Evolutionary conservation across 1,284 basidiomycete species (phyloP), one percentile per base, ranked within the genome.

Genomic region (Ceratobasidium papillatum): DNA sequence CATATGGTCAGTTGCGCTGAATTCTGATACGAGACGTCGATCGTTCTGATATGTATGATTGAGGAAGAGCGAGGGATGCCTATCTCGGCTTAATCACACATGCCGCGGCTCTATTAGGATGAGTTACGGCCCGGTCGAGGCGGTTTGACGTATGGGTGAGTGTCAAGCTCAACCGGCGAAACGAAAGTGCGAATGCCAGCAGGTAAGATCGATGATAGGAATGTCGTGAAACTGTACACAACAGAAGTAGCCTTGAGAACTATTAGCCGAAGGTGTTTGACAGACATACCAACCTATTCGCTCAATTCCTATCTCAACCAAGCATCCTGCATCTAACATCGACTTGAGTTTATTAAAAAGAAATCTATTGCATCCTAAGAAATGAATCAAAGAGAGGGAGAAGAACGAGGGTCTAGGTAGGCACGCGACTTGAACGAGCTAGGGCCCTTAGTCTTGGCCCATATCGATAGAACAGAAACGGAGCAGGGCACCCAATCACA

Each of bases 381-480:
- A 11, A 3, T 61, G 32, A 8, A 8, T 25, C 19, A 36, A 4
- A 38, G n/a, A 19, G 19, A 38, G 22, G 25, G 14, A 34, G 2
- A 36, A 34, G 32, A 36, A 47, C 3, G 45, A 25, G 34, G 27
- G 22, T 22, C 38, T 41, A 68, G 3, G 65, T 41, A 2, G 65
- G 34, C 22, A 56, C 47, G 12, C 49, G 65, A 68, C 27, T 68
- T 27, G 65, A 68, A 34, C 65, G 30, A 2, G 65, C 65, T 7
- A 68, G 47, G 8, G 65, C 65, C 17, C 72, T 51, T 47, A 76
- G 45, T 17, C 45, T 34, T 27, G 75, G 63, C 17, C 75, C 75
- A 51, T 52, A 74, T 7, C 41, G 36, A 52, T 76, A 69, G 56
- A 74, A 76, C 36, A 76, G 34, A 25, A 63, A 74, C 17, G 75